Conservation (phyloP, 2,329 filamentous ascomycete genomes). For the Pestalotiopsis sp. region DNA sequence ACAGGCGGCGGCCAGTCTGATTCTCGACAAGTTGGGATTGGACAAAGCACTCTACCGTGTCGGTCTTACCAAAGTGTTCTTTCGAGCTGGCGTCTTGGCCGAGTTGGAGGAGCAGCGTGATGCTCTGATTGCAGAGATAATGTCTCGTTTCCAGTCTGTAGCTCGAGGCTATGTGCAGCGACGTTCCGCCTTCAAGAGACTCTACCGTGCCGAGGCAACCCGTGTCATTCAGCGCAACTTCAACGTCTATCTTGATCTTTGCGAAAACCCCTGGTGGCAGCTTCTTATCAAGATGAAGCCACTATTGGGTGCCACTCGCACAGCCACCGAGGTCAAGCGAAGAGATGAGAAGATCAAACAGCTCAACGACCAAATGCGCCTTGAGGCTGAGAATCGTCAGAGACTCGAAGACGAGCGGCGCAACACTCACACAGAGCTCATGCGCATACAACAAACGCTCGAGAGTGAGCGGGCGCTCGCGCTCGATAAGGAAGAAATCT, state of each 20-base stretch:
- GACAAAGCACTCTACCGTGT: slow-evolving; percentile 89
- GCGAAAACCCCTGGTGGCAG: slow-evolving; percentile 96
- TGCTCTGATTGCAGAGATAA: slow-evolving; percentile 88
- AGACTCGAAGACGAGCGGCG: slow-evolving; percentile 89
- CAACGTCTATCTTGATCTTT: slow-evolving; percentile 85
- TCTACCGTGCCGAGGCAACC: slow-evolving; percentile 93
- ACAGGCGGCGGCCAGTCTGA: slow-evolving; percentile 80
- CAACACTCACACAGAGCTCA: slow-evolving; percentile 83
- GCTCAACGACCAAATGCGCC: slow-evolving; percentile 80
- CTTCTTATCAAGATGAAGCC: slow-evolving; percentile 95
- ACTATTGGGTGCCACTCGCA: slow-evolving; percentile 86
- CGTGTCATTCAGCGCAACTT: slow-evolving; percentile 95
- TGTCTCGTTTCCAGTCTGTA: slow-evolving; percentile 89
- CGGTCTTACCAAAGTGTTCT: slow-evolving; percentile 96
- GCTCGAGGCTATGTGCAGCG: slow-evolving; percentile 89
- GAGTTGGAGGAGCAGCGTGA: slow-evolving; percentile 97
- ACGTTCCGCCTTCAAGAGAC: slow-evolving; percentile 85
- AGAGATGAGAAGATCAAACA: slow-evolving; percentile 91
- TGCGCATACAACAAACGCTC: slow-evolving; percentile 88
- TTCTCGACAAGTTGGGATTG: slow-evolving; percentile 85
- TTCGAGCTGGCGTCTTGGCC: slow-evolving; percentile 91
- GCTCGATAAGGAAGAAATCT: slow-evolving; percentile 98
- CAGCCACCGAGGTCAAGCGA: slow-evolving; percentile 91
- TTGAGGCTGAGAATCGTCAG: slow-evolving; percentile 74
- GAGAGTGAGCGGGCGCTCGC: slow-evolving; percentile 96